These are phyloP conservation scores for Moricandia arvensis DNA, from an alignment of 345 rosid species.

Conservation along the genomic window DNA sequence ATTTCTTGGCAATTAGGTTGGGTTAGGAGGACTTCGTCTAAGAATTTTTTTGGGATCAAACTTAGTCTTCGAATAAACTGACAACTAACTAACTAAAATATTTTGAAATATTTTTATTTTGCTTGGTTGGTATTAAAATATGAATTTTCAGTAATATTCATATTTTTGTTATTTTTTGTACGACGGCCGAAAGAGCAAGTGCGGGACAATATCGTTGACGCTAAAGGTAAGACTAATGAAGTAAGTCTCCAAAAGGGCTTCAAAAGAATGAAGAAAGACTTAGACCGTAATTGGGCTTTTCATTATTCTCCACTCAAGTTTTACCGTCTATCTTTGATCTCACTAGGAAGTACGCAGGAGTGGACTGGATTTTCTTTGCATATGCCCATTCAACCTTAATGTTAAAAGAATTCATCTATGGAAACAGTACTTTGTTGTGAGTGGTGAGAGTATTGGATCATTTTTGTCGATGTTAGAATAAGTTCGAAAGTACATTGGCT, in stretches of 20 bases:
- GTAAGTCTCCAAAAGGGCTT: not conserved
- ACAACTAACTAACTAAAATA: not conserved
- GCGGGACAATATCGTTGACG: not conserved
- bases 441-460: no score
- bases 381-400: no score
- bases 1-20: slow-evolving; percentile 22
- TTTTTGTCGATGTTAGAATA: no score
- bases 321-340: no score
- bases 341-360: no score
- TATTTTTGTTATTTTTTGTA: not conserved
- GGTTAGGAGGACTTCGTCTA: slow-evolving; percentile 16
- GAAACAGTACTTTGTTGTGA: no score
- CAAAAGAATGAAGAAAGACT: slow-evolving; percentile 9
- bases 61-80: not conserved
- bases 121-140: not conserved
- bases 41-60: no score
- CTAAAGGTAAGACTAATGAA: not conserved
- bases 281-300: not conserved
- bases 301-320: no score
- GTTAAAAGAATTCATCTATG: no score
- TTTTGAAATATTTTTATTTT: not conserved
- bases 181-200: not conserved
- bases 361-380: no score
- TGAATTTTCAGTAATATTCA: not conserved
- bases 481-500: no score